phyloP scores from a whole-genome alignment of 148 eudicot species.

The Arbutus unedo region DNA sequence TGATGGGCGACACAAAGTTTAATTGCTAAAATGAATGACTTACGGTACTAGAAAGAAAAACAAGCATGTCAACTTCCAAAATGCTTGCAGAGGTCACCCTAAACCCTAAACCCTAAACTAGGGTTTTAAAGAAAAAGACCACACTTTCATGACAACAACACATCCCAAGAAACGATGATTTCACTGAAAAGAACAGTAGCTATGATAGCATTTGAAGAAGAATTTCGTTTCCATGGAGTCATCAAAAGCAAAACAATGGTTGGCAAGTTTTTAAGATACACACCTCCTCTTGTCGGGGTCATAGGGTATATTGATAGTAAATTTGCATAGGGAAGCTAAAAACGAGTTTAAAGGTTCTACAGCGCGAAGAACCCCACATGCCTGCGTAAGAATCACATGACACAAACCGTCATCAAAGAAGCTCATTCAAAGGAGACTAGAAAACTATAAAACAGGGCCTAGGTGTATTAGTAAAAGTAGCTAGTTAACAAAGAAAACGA shows the following conservation, averaged over 20 bases:
- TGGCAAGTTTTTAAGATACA: constrained; percentile 11
- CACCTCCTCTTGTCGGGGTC: constrained; percentile 87
- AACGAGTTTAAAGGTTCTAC: constrained; percentile 92
- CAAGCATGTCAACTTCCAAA: neutral
- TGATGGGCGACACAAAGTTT: neutral
- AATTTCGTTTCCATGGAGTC: neutral
- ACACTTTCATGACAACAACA: neutral
- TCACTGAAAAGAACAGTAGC: neutral
- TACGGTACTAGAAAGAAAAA: neutral
- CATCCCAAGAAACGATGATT: neutral
- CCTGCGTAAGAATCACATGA: constrained; percentile 41
- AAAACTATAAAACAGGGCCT: neutral
- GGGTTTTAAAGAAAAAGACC: neutral
- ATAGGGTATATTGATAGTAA: constrained; percentile 68
- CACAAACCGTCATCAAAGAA: neutral
- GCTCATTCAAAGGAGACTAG: neutral
- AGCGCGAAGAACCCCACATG: constrained; percentile 94
- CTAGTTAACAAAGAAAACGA: neutral
- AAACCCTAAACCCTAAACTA: too few species aligned
- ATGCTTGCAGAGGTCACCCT: neutral
- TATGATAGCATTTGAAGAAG: neutral
- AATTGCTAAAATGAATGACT: neutral
- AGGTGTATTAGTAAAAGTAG: neutral
- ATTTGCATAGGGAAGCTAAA: constrained; percentile 96
- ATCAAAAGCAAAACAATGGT: neutral